phyloP scores from a whole-genome alignment of 208 protist species.

The Trichomonas gallinae region DNA sequence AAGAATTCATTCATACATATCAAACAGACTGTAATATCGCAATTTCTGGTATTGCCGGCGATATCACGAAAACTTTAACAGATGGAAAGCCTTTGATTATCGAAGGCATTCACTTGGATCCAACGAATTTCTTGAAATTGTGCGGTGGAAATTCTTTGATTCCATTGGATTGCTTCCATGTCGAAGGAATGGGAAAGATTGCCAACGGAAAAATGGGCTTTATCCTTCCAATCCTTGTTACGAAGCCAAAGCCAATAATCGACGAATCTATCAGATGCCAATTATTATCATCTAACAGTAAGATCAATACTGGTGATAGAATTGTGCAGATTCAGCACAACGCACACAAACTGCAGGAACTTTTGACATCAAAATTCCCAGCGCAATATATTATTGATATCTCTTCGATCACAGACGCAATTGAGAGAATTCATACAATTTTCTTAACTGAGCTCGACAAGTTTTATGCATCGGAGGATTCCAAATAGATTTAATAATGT shows the following conservation, averaged over 20 bases:
- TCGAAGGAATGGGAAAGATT: not conserved
- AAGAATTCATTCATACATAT: not conserved
- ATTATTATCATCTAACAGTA: not conserved
- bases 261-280: not conserved
- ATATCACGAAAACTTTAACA: slow-evolving; percentile 8
- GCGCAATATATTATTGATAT: not conserved
- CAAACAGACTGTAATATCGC: not conserved
- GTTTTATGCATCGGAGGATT: not conserved
- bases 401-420: not conserved
- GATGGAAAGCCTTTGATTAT: slow-evolving; percentile 12
- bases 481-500: not conserved
- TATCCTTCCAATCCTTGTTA: not conserved
- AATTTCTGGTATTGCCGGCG: not conserved
- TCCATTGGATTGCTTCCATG: not conserved
- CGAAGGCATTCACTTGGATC: slow-evolving; percentile 8
- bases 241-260: not conserved
- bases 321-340: not conserved
- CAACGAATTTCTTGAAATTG: not conserved
- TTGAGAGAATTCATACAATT: not conserved
- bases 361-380: not conserved
- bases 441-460: not conserved
- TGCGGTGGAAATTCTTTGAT: not conserved
- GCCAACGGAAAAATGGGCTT: not conserved
- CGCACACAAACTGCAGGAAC: not conserved
- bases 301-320: not conserved